phyloP scores from a whole-genome alignment of 1,284 basidiomycete species.

The Puccinia novopanici region DNA sequence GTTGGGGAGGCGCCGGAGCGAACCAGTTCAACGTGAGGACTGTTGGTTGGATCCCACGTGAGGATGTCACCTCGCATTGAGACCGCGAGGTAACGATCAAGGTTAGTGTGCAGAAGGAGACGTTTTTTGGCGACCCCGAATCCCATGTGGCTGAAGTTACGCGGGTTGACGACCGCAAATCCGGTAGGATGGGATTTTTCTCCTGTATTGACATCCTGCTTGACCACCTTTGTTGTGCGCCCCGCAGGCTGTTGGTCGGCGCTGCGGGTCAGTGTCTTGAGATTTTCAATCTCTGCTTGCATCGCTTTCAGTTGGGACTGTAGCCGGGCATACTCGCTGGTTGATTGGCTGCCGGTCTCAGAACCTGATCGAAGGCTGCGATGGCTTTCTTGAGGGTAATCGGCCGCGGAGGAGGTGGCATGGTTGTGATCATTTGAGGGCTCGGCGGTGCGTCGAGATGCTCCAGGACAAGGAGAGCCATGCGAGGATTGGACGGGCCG shows the following conservation, averaged over 20 bases:
- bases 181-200: neutral
- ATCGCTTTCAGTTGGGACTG: constrained; percentile 13
- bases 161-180: neutral
- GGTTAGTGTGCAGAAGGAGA: constrained; percentile 27
- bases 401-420: neutral
- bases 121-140: constrained; percentile 44
- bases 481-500: neutral
- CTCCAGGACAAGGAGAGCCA: neutral
- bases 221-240: neutral
- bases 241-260: neutral
- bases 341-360: neutral
- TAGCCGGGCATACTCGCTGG: neutral
- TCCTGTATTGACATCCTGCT: neutral
- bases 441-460: neutral
- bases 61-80: constrained; percentile 41
- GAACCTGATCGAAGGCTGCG: neutral
- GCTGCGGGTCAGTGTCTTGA: neutral
- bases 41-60: constrained; percentile 19
- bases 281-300: constrained; percentile 27
- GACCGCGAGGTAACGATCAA: constrained; percentile 24
- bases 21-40: constrained; percentile 19
- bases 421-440: neutral
- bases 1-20: constrained; percentile 28
- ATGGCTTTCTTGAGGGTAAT: neutral
- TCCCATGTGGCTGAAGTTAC: constrained; percentile 10